phyloP scores from a whole-genome alignment of 225 moss, liverwort and hornwort species.

The Takakia lepidozioides region DNA sequence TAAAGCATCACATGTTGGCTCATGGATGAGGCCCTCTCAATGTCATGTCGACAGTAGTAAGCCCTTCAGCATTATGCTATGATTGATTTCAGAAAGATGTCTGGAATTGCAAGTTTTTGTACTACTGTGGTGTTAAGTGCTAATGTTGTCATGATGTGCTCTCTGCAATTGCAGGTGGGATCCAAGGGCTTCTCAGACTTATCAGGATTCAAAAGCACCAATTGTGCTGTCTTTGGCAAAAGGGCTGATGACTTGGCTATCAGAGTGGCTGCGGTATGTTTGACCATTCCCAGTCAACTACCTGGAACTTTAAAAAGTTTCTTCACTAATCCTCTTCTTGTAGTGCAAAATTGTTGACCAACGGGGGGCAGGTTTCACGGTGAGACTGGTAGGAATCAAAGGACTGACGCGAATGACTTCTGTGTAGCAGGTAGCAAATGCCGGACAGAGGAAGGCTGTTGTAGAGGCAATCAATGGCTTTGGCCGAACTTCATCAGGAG shows the following conservation, averaged over 20 bases:
- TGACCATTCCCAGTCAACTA: too few species aligned
- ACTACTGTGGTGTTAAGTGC: too few species aligned
- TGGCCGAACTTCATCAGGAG: slow-evolving; percentile 84
- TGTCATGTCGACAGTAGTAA: too few species aligned
- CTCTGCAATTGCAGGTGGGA: slow-evolving; percentile 17
- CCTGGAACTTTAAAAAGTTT: too few species aligned
- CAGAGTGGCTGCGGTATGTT: slow-evolving; percentile 64
- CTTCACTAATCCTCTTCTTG: background rate
- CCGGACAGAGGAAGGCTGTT: slow-evolving; percentile 47
- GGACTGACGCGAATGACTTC: background rate
- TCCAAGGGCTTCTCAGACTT: slow-evolving; percentile 67
- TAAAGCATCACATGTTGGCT: too few species aligned
- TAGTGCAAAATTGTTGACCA: background rate
- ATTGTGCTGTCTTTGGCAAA: slow-evolving; percentile 58
- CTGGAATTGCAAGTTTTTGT: too few species aligned
- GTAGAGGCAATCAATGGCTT: slow-evolving; percentile 86
- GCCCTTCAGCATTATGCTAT: too few species aligned
- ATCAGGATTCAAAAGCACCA: slow-evolving; percentile 75
- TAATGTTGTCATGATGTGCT: too few species aligned
- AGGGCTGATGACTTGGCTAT: slow-evolving; percentile 58
- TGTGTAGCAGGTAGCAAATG: slow-evolving; percentile 37
- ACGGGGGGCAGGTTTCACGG: too few species aligned
- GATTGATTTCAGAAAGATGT: too few species aligned
- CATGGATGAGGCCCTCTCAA: too few species aligned
- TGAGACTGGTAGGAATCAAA: background rate